Base-by-base conservation (phyloP, 257 asterid species). In the Osmanthus fragrans region DNA sequence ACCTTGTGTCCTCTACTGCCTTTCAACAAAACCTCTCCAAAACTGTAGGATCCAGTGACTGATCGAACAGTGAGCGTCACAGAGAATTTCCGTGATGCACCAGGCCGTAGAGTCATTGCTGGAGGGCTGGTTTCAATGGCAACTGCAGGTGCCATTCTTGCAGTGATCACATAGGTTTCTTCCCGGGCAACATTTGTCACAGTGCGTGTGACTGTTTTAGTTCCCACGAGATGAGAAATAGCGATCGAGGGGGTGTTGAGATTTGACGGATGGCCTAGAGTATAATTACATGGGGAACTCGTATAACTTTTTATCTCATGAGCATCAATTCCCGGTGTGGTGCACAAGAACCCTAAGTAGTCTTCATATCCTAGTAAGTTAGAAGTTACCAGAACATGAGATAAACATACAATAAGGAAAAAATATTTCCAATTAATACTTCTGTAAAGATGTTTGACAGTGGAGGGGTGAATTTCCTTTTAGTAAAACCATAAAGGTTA, bases 341-440 rank as follows among this genome's bases (percentile, higher is more conserved):
- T 88, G 91, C 99, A 96, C 80, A 96, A 79, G 94, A 96, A 96
- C 42, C 99, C 95, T 86, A 93, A 29, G 91, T 93, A 96, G 85
- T 96, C 99, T 74, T 86, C 86, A 36, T 88, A 96, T 75, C 97
- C 99, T 96, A 49, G n/a, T 12, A 40, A 76, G 70, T 39, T 69
- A 12, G 2, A 60, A 66, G 73, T 79, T 75, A 66, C 29, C 51
- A 70, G 78, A 72, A 56, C 58, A 70, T 9, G 69, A 63, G 69
- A 63, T 27, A 25, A 23, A 30, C 69, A 25, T 63, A 63, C 0
- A 1, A 23, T 32, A 60, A 60, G 4, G 2, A 11, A 60, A 60
- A 33, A 9, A 63, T 63, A 0, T 4, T 21, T 56, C 65, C 10
- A 3, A 56, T 16, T 54, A 19, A 54, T 16, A 19, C 25, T 54